Evolutionary conservation across 2,329 filamentous ascomycete genomes (phyloP).

Genomic region (Colletotrichum endophyticum): DNA sequence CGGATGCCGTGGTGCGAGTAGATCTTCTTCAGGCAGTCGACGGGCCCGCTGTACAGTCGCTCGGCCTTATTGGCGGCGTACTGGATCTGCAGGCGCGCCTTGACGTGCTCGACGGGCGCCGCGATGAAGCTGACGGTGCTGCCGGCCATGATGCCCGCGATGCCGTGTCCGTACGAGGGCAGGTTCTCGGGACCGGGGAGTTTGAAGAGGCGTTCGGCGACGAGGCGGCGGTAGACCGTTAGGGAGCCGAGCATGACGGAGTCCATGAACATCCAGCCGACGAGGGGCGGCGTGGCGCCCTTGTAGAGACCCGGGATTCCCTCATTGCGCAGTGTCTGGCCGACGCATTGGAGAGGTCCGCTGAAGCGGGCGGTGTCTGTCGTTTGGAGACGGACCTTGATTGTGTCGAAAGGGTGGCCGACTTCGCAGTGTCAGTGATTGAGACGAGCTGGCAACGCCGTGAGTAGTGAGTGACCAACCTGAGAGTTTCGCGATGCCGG

Average conservation of each 20-base stretch:
- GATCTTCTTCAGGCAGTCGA: slow-evolving; percentile 81
- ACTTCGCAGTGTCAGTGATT: slow-evolving; percentile 40
- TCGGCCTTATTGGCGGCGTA: slow-evolving; percentile 81
- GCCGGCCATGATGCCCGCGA: slow-evolving; percentile 87
- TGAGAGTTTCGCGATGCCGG: slow-evolving; percentile 86
- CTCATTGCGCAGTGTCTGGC: slow-evolving; percentile 85
- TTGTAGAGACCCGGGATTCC: slow-evolving; percentile 90
- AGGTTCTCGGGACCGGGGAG: slow-evolving; percentile 46
- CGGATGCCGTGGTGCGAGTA: slow-evolving; percentile 73
- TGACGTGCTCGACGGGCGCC: slow-evolving; percentile 93
- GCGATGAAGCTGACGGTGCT: slow-evolving; percentile 92
- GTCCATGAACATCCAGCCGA: slow-evolving; percentile 99
- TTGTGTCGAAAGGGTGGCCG: slow-evolving; percentile 86
- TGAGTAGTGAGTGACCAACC: slow-evolving; percentile 42
- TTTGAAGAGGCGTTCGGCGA: slow-evolving; percentile 81
- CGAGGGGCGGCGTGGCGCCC: slow-evolving; percentile 86
- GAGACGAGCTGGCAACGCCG: neutral
- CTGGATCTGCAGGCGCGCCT: slow-evolving; percentile 92
- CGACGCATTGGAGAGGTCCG: slow-evolving; percentile 84
- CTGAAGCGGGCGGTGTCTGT: slow-evolving; percentile 77
- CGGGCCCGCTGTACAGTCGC: slow-evolving; percentile 82
- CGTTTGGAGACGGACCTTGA: slow-evolving; percentile 96
- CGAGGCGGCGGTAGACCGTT: slow-evolving; percentile 84
- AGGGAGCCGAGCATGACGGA: slow-evolving; percentile 87
- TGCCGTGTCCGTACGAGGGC: slow-evolving; percentile 80